Evolutionary conservation across 768 basidiomycete genomes (phyloP).

Genomic region (Porphyrellus cyaneotinctus): DNA sequence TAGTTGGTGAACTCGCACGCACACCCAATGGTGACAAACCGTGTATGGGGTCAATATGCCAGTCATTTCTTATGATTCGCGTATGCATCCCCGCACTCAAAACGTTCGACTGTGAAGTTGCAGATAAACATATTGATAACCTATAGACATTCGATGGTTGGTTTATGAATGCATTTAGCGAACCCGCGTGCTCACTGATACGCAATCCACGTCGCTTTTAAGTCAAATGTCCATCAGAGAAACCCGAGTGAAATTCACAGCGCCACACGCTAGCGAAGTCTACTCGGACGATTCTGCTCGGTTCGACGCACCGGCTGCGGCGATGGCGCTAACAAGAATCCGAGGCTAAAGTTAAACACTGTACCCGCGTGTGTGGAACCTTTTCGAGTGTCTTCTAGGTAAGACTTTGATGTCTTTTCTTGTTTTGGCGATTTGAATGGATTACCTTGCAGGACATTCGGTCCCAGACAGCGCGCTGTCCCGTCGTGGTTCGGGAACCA

Average conservation of each 20-base stretch:
- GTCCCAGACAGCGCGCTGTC: too few relatives aligned
- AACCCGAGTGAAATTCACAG: background rate
- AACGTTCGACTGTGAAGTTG: too few relatives aligned
- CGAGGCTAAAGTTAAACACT: background rate
- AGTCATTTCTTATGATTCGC: too few relatives aligned
- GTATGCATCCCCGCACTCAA: too few relatives aligned
- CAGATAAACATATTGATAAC: too few relatives aligned
- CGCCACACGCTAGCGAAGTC: background rate
- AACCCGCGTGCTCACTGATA: background rate
- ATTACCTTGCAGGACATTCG: background rate
- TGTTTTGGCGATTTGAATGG: too few relatives aligned
- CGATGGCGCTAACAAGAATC: background rate
- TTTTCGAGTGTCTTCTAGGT: too few relatives aligned
- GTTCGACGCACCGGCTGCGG: background rate
- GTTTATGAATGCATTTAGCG: background rate
- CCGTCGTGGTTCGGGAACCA: too few relatives aligned
- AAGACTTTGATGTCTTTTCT: too few relatives aligned
- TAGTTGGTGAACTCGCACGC: too few relatives aligned
- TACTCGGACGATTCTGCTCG: background rate
- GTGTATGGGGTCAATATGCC: too few relatives aligned
- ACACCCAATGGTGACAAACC: too few relatives aligned
- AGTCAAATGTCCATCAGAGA: background rate
- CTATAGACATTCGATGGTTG: background rate
- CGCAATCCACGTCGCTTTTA: background rate
- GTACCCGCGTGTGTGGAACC: background rate